Percentiles rank a stretch among this genome's conserved stretches.
These are phyloP conservation scores for Komagataella kurtzmanii DNA, from an alignment of 805 yeast genomes.

Conservation along the genomic window DNA sequence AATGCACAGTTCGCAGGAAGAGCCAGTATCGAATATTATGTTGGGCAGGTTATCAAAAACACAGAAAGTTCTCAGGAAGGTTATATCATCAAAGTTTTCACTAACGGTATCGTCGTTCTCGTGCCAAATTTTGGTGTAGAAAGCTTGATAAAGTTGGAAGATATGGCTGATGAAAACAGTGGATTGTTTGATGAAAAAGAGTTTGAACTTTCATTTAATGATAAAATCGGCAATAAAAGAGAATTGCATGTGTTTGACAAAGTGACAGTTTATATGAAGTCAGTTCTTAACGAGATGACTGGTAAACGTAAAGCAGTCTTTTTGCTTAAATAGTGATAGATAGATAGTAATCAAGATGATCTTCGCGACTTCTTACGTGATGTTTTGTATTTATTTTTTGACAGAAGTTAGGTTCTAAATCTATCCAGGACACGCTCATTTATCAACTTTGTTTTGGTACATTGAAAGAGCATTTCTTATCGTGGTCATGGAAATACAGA, in stretches of 20 bases:
- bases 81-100: constrained; percentile 80
- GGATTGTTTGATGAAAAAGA: constrained; percentile 67
- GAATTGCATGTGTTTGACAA: constrained; percentile 59
- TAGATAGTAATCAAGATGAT: not conserved
- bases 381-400: not conserved
- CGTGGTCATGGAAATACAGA: not conserved
- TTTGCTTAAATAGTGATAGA: constrained; percentile 27
- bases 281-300: constrained; percentile 72
- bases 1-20: constrained; percentile 99
- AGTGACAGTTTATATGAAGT: constrained; percentile 70
- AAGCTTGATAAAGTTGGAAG: constrained; percentile 76
- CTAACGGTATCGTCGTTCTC: constrained; percentile 87
- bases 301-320: constrained; percentile 90
- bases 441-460: not conserved
- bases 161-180: constrained; percentile 48
- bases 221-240: constrained; percentile 25
- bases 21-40: constrained; percentile 94
- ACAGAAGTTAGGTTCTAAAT: not conserved
- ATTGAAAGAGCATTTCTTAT: not conserved
- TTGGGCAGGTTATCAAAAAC: constrained; percentile 92
- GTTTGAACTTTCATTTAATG: constrained; percentile 49
- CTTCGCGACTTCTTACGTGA: not conserved
- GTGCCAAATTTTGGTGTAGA: constrained; percentile 96
- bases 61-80: constrained; percentile 77
- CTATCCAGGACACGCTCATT: not conserved